Conservation (phyloP, 2,329 filamentous ascomycete species). For the Alternaria triticina region DNA sequence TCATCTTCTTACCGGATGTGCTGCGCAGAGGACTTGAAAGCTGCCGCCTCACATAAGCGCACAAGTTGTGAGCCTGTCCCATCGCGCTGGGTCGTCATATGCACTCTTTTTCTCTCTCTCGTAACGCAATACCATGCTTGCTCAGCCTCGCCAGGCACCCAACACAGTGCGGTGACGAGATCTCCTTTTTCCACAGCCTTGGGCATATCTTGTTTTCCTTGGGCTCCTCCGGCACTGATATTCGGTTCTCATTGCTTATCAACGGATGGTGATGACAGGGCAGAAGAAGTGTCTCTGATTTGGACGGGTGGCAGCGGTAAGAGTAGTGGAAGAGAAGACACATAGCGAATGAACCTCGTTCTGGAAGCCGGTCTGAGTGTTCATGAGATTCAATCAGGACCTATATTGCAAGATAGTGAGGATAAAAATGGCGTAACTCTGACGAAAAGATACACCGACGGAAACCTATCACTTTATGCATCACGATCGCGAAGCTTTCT, state of each 20-base stretch:
- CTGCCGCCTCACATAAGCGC: not conserved
- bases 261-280: slow-evolving; percentile 16
- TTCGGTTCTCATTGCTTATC: not conserved
- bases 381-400: not conserved
- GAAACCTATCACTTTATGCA: not conserved
- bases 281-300: slow-evolving; percentile 24
- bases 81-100: not conserved
- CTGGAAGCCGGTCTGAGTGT: not conserved
- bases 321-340: slow-evolving; percentile 25
- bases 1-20: not conserved
- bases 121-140: not conserved
- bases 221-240: slow-evolving; percentile 9
- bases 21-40: not conserved
- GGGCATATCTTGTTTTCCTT: slow-evolving; percentile 13
- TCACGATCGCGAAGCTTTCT: not conserved
- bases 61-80: not conserved
- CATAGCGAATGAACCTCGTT: slow-evolving; percentile 5
- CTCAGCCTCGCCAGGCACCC: slow-evolving; percentile 12
- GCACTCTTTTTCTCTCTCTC: not conserved
- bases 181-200: slow-evolving; percentile 23
- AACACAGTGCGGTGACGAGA: slow-evolving; percentile 24
- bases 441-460: not conserved
- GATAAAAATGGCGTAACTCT: not conserved
- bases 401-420: not conserved
- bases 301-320: slow-evolving; percentile 21